Percentiles rank a stretch among this genome's conserved stretches.
Evolutionary conservation across 352 stramenopile species (phyloP).

Genomic region (Phytophthora pinifolia): DNA sequence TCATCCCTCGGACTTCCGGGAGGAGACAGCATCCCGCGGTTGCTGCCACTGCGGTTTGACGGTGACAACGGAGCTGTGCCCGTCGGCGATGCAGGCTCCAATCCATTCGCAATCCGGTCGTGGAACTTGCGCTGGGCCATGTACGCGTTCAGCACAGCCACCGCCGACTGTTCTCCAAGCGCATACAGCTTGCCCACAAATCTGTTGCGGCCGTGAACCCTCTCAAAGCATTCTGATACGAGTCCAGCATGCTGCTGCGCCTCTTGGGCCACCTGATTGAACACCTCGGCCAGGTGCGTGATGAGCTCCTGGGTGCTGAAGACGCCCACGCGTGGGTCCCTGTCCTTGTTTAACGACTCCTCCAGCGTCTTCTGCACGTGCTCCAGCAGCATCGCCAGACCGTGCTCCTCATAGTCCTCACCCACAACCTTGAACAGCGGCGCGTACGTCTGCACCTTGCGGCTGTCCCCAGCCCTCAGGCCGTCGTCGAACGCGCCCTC

Average conservation of each 20-base stretch:
- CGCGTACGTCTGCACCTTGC: constrained; percentile 62
- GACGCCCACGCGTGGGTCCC: constrained; percentile 30
- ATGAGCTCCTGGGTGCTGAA: constrained; percentile 81
- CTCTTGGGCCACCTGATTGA: constrained; percentile 73
- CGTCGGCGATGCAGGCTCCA: constrained; percentile 10
- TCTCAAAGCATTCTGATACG: constrained; percentile 51
- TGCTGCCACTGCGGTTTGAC: constrained; percentile 22
- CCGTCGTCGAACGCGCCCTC: constrained; percentile 67
- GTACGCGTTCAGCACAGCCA: constrained; percentile 63
- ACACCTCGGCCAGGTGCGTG: constrained; percentile 68
- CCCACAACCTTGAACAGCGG: constrained; percentile 78
- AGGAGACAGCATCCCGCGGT: constrained; percentile 5
- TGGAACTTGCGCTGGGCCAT: constrained; percentile 77
- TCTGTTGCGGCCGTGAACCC: constrained; percentile 48
- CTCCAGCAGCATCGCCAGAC: constrained; percentile 53
- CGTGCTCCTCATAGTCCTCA: constrained; percentile 65
- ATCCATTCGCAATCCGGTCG: constrained; percentile 50
- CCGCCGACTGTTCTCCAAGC: constrained; percentile 56
- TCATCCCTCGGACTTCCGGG: constrained; percentile 40
- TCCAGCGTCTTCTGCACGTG: constrained; percentile 46
- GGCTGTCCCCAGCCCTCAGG: constrained; percentile 41
- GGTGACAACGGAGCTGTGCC: constrained; percentile 18
- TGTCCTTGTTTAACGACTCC: constrained; percentile 28
- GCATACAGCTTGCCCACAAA: constrained; percentile 61
- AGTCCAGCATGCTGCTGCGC: constrained; percentile 63